phyloP scores from a whole-genome alignment of 2,329 filamentous ascomycete genomes.

The Ustilaginoidea virens region DNA sequence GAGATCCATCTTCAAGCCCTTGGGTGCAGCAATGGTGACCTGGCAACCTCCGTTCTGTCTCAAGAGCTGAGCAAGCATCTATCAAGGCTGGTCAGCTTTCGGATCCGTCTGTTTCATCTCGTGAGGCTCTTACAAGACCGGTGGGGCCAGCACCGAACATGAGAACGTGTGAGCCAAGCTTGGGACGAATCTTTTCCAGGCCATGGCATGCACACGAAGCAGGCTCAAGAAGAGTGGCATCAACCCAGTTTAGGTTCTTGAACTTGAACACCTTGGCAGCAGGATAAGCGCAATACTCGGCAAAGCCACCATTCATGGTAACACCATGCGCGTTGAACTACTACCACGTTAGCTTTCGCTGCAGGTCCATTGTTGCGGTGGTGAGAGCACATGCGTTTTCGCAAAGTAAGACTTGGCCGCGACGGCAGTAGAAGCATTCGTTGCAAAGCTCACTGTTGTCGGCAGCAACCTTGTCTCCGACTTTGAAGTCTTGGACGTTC shows the following conservation, averaged over 20 bases:
- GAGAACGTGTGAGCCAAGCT: slow-evolving; percentile 47
- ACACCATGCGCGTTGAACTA: slow-evolving; percentile 49
- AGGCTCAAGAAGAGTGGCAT: slow-evolving; percentile 55
- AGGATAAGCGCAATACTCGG: slow-evolving; percentile 46
- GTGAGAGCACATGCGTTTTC: slow-evolving; percentile 31
- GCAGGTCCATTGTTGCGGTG: no score
- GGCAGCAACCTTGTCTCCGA: slow-evolving; percentile 49
- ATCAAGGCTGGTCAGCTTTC: no score
- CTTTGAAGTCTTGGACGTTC: slow-evolving; percentile 41
- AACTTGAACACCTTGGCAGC: slow-evolving; percentile 46
- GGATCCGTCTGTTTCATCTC: no score
- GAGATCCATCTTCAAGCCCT: slow-evolving; percentile 55
- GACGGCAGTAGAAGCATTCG: slow-evolving; percentile 59
- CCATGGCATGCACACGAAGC: slow-evolving; percentile 59
- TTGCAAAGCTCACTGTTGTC: slow-evolving; percentile 53
- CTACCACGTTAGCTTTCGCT: no score
- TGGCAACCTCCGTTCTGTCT: slow-evolving; percentile 52
- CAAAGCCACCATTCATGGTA: slow-evolving; percentile 56
- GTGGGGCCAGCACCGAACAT: slow-evolving; percentile 54
- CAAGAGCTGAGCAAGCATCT: slow-evolving; percentile 45
- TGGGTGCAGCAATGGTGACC: slow-evolving; percentile 53
- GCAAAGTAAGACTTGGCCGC: slow-evolving; percentile 51
- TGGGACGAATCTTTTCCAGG: slow-evolving; percentile 51
- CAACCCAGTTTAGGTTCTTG: slow-evolving; percentile 49
- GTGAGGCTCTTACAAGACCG: slow-evolving; percentile 35